Conservation (phyloP, 352 stramenopile genomes). For the Pythium utonaiense region DNA sequence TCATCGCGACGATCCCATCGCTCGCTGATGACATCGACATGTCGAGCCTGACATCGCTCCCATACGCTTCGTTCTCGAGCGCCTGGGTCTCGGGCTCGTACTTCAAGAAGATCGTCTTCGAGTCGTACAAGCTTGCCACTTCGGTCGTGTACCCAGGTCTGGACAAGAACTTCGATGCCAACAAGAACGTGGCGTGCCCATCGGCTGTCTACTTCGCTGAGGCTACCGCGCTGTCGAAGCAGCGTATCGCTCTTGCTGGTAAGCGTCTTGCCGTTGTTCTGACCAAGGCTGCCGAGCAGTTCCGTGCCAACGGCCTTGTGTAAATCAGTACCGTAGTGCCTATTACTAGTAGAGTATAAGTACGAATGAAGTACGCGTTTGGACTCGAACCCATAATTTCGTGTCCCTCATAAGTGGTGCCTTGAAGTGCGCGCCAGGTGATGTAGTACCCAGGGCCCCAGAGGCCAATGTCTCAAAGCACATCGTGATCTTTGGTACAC, state of each 20-base stretch:
- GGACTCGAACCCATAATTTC: neutral
- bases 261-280: slow-evolving; percentile 52
- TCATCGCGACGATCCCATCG: slow-evolving; percentile 17
- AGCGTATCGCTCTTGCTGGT: slow-evolving; percentile 46
- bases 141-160: slow-evolving; percentile 24
- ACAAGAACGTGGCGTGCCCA: slow-evolving; percentile 33
- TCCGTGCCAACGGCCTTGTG: slow-evolving; percentile 24
- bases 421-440: too few relatives aligned
- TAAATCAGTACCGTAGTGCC: too few relatives aligned
- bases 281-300: slow-evolving; percentile 48
- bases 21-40: slow-evolving; percentile 20
- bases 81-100: neutral
- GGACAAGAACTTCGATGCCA: slow-evolving; percentile 21
- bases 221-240: slow-evolving; percentile 36
- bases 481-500: too few relatives aligned
- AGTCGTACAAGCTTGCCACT: slow-evolving; percentile 26
- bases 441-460: too few relatives aligned
- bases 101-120: slow-evolving; percentile 22
- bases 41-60: slow-evolving; percentile 2
- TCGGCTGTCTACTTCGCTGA: slow-evolving; percentile 35
- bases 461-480: too few relatives aligned
- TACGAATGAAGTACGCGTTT: neutral
- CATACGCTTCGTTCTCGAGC: slow-evolving; percentile 23
- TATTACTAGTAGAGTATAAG: neutral
- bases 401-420: too few relatives aligned